A percentile compares a stretch with the other conserved stretches of the same genome.
Conservation (phyloP, 1,284 basidiomycete genomes). For the Papiliotrema nemorosa region DNA sequence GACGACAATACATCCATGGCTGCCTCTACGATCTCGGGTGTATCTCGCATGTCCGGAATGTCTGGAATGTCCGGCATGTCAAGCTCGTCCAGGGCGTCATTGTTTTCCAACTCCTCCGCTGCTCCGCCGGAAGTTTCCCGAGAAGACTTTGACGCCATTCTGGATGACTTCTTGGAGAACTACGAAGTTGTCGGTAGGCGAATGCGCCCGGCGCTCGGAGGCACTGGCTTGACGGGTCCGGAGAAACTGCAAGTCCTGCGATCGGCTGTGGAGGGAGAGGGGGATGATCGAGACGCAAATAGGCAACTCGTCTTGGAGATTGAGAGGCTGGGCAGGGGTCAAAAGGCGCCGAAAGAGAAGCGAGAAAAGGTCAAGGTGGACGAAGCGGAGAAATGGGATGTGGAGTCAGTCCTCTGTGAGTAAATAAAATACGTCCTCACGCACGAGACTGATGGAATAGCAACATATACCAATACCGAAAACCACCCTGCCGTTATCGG, state of each 20-base stretch:
- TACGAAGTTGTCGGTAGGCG: slow-evolving; percentile 85
- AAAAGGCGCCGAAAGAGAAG: slow-evolving; percentile 50
- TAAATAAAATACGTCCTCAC: slow-evolving; percentile 16
- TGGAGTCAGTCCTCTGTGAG: slow-evolving; percentile 86
- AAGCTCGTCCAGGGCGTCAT: slow-evolving; percentile 23
- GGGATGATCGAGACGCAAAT: slow-evolving; percentile 57
- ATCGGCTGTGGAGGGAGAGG: slow-evolving; percentile 67
- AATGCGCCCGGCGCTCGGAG: slow-evolving; percentile 66
- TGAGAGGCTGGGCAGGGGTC: slow-evolving; percentile 49
- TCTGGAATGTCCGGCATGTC: slow-evolving; percentile 28
- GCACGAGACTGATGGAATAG: no score
- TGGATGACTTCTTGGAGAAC: slow-evolving; percentile 90
- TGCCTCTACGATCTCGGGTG: slow-evolving; percentile 29
- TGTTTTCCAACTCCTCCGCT: slow-evolving; percentile 21
- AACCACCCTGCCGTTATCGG: slow-evolving; percentile 86
- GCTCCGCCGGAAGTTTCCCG: slow-evolving; percentile 68
- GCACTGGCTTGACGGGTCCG: slow-evolving; percentile 60
- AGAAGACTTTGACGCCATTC: slow-evolving; percentile 84
- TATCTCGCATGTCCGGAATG: slow-evolving; percentile 7
- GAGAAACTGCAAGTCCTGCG: slow-evolving; percentile 78
- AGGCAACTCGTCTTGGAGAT: slow-evolving; percentile 59
- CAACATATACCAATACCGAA: slow-evolving; percentile 90
- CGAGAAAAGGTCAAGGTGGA: slow-evolving; percentile 47
- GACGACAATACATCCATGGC: slow-evolving; percentile 45
- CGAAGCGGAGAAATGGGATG: slow-evolving; percentile 84